Evolutionary conservation across 169 alveolate species (phyloP).

Genomic region (Cryptosporidium canis): DNA sequence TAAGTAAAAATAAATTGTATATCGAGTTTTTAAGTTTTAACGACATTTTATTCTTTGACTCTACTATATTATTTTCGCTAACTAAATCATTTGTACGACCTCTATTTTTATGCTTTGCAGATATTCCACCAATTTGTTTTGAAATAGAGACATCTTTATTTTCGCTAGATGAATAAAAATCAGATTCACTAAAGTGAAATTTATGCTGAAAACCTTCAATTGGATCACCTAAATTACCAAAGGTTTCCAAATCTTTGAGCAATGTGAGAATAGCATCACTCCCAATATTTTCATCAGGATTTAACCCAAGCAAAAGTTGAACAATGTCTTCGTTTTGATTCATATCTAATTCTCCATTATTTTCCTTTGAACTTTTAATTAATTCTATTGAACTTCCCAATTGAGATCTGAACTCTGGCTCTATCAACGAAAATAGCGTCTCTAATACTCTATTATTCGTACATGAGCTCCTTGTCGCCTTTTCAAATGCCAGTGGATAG

Average conservation of each 20-base stretch:
- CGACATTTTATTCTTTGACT: conserved; percentile 25
- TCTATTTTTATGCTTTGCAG: background rate
- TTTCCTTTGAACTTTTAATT: background rate
- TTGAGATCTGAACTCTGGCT: conserved; percentile 4
- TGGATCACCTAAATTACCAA: background rate
- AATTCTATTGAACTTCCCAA: background rate
- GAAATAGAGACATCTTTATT: background rate
- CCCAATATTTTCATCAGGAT: conserved; percentile 65
- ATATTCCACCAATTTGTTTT: background rate
- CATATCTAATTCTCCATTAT: background rate
- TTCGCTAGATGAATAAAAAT: background rate
- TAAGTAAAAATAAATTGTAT: conserved; percentile 36
- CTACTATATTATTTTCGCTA: background rate
- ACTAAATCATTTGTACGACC: background rate
- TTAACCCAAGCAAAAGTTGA: conserved; percentile 36
- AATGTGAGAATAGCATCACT: conserved; percentile 29
- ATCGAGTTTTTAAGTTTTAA: conserved; percentile 17
- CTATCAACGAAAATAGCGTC: conserved; percentile 21
- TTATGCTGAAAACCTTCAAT: background rate
- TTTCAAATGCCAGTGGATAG: conserved; percentile 62
- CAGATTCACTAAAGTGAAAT: background rate
- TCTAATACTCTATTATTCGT: background rate
- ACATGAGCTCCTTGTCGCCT: conserved; percentile 3
- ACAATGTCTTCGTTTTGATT: conserved; percentile 48
- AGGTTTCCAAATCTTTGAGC: conserved; percentile 21